A percentile compares a stretch with the other conserved stretches of the same genome.
These are phyloP conservation scores for Botrytis galanthina DNA, from an alignment of 2,329 filamentous ascomycete species.

Conservation along the genomic window DNA sequence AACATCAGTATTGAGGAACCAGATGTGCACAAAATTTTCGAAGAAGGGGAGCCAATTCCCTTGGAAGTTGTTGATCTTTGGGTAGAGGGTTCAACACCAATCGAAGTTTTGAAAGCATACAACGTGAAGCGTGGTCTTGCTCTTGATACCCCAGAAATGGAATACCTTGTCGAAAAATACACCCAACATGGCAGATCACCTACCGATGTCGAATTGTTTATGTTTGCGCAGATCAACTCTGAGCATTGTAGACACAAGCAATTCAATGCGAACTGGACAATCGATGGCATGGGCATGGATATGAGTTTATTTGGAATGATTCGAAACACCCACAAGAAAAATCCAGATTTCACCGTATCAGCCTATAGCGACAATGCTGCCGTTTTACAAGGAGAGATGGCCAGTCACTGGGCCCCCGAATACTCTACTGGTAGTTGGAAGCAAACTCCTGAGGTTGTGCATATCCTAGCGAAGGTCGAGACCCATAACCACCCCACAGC, in stretches of 20 bases:
- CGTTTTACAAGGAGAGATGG: slow-evolving; percentile 73
- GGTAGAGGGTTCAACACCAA: slow-evolving; percentile 60
- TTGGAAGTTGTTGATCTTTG: slow-evolving; percentile 76
- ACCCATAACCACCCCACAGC: slow-evolving; percentile 98
- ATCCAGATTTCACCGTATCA: slow-evolving; percentile 80
- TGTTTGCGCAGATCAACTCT: slow-evolving; percentile 99
- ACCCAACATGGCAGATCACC: slow-evolving; percentile 61
- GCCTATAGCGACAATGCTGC: slow-evolving; percentile 98
- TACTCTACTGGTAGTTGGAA: slow-evolving; percentile 84
- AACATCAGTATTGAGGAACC: slow-evolving; percentile 66
- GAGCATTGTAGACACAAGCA: slow-evolving; percentile 83
- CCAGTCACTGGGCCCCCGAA: slow-evolving; percentile 83
- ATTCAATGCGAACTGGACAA: slow-evolving; percentile 96
- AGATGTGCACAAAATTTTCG: slow-evolving; percentile 74
- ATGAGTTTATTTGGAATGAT: slow-evolving; percentile 95
- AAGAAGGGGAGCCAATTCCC: slow-evolving; percentile 58
- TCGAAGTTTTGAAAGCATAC: slow-evolving; percentile 73
- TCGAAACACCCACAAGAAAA: slow-evolving; percentile 84
- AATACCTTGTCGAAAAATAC: slow-evolving; percentile 88
- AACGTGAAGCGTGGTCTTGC: slow-evolving; percentile 83
- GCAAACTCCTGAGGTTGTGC: slow-evolving; percentile 79
- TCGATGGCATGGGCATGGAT: slow-evolving; percentile 78
- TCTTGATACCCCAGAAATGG: slow-evolving; percentile 83
- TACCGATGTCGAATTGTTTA: slow-evolving; percentile 88
- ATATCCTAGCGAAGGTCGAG: slow-evolving; percentile 91